Conservation (phyloP, 2,329 filamentous ascomycete species). For the Coccinonectria pachysandricola region DNA sequence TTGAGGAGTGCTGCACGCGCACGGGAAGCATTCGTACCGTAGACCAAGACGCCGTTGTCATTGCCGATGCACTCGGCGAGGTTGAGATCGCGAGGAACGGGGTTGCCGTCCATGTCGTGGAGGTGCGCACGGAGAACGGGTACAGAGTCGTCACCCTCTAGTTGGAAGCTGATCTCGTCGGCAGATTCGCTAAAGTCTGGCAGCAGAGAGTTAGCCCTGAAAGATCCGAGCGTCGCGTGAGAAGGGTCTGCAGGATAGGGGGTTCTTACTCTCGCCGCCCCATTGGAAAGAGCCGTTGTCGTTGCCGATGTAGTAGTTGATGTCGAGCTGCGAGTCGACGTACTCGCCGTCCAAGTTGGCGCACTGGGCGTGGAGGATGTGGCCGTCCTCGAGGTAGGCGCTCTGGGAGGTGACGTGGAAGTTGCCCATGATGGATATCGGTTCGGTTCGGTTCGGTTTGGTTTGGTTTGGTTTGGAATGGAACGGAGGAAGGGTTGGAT, state of each 20-base stretch:
- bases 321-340: slow-evolving; percentile 34
- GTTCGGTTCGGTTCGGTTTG: too few species aligned
- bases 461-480: too few species aligned
- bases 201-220: too few species aligned
- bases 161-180: slow-evolving; percentile 32
- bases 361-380: slow-evolving; percentile 34
- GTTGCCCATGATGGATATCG: too few species aligned
- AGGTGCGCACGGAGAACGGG: slow-evolving; percentile 44
- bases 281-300: slow-evolving; percentile 35
- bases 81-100: slow-evolving; percentile 37
- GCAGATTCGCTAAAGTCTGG: slow-evolving; percentile 36
- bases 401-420: slow-evolving; percentile 37
- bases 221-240: too few species aligned
- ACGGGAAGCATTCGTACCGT: too few species aligned
- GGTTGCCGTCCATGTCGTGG: slow-evolving; percentile 31
- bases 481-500: too few species aligned
- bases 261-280: slow-evolving; percentile 25
- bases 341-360: slow-evolving; percentile 28
- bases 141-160: slow-evolving; percentile 39
- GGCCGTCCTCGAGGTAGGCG: slow-evolving; percentile 36
- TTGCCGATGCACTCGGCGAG: slow-evolving; percentile 45
- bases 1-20: too few species aligned
- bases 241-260: too few species aligned
- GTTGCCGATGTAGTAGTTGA: slow-evolving; percentile 40
- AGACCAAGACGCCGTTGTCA: slow-evolving; percentile 30